Evolutionary conservation across 1,284 basidiomycete species (phyloP).

Genomic region (Vanrija humicola): DNA sequence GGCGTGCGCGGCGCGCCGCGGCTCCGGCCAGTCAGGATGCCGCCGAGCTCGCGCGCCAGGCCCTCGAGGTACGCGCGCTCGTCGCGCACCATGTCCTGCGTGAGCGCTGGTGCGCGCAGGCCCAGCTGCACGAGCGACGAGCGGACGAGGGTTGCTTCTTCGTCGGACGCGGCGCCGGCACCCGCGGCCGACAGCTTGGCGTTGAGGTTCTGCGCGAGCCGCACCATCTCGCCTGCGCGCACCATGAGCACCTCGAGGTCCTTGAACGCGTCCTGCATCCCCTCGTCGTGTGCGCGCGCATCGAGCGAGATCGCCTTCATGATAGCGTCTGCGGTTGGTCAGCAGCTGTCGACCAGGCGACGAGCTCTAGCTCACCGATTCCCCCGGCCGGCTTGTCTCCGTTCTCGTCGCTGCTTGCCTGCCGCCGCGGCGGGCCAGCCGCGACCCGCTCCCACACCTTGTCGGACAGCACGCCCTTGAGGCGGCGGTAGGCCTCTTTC

Average conservation of each 20-base stretch:
- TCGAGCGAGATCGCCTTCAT: constrained; percentile 66
- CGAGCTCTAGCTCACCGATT: constrained; percentile 33
- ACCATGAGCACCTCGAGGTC: constrained; percentile 90
- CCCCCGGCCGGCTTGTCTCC: constrained; percentile 17
- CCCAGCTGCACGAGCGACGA: constrained; percentile 86
- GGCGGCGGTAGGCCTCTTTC: constrained; percentile 71
- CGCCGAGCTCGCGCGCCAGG: constrained; percentile 76
- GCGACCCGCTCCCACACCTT: constrained; percentile 65
- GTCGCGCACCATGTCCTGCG: constrained; percentile 82
- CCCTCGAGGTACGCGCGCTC: constrained; percentile 76
- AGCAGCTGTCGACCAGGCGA: neutral
- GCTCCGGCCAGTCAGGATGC: constrained; percentile 56
- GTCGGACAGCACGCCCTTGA: constrained; percentile 70
- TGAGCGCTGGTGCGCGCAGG: constrained; percentile 67
- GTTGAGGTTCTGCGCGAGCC: constrained; percentile 81
- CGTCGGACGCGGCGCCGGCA: constrained; percentile 51
- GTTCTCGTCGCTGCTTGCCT: neutral
- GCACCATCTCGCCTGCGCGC: constrained; percentile 87
- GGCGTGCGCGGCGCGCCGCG: constrained; percentile 45
- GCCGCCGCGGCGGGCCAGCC: neutral
- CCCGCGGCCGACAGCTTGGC: constrained; percentile 64
- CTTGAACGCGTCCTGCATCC: constrained; percentile 73
- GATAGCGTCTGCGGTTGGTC: constrained; percentile 64
- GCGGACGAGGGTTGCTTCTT: constrained; percentile 79
- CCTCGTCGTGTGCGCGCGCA: constrained; percentile 61